Evolutionary conservation across 208 protist species (phyloP).

Genomic region (Crithidia sp.): DNA sequence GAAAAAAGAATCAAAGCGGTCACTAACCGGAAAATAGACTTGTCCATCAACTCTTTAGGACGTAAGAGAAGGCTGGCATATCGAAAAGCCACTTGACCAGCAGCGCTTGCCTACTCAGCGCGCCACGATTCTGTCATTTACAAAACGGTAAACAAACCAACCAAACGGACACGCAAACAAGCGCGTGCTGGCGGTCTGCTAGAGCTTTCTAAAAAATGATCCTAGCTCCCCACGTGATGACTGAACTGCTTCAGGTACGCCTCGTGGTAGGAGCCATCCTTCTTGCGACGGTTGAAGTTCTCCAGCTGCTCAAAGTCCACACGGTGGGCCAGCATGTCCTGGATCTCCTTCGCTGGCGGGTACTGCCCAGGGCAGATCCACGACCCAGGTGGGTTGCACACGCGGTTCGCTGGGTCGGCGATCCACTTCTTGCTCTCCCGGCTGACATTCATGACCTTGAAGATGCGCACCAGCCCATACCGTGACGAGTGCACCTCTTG

Average conservation of each 20-base stretch:
- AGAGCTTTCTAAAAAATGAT: too few relatives aligned
- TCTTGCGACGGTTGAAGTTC: slow-evolving; percentile 53
- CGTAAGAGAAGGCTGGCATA: too few relatives aligned
- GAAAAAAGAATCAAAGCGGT: too few relatives aligned
- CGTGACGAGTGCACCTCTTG: slow-evolving; percentile 94
- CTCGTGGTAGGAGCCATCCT: slow-evolving; percentile 46
- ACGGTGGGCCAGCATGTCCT: slow-evolving; percentile 65
- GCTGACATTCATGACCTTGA: slow-evolving; percentile 93
- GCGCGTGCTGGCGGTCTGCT: too few relatives aligned
- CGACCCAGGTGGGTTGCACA: slow-evolving; percentile 58
- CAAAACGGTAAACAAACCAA: too few relatives aligned
- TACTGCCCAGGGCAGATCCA: slow-evolving; percentile 80
- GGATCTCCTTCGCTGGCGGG: slow-evolving; percentile 73
- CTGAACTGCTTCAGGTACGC: slow-evolving; percentile 47
- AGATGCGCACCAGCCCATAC: slow-evolving; percentile 97
- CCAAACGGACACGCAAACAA: too few relatives aligned
- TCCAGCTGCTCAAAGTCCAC: slow-evolving; percentile 55
- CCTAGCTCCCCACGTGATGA: background rate
- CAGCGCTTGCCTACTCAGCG: too few relatives aligned
- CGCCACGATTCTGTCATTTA: too few relatives aligned
- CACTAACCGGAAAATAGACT: too few relatives aligned
- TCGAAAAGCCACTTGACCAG: too few relatives aligned
- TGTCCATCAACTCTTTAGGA: too few relatives aligned
- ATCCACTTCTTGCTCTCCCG: slow-evolving; percentile 67
- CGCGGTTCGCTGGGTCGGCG: slow-evolving; percentile 53